Base-by-base conservation (phyloP, 176 grass and related monocot species). In the Triticum urartu region DNA sequence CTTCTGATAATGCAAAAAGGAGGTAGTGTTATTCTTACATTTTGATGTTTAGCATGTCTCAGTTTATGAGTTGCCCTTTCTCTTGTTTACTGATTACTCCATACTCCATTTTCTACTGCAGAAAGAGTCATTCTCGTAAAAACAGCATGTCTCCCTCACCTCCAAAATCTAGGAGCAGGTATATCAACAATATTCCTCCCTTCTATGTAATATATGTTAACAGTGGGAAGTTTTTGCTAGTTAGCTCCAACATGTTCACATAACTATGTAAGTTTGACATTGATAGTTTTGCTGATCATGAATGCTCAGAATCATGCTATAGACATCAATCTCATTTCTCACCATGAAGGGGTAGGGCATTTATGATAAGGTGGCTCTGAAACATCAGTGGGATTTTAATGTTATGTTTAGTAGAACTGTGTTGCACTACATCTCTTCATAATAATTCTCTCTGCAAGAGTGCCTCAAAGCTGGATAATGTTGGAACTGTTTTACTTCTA, bases 131-230 rank as follows among this genome's bases (percentile, higher is more conserved):
- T 78, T 95, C 86, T 2, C 62, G 7, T 58, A 91, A 79, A 87
- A 80, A 75, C 21, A 91, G 86, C 70, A 77, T 81, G 59, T 95
- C 93, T 21, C 93, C 91, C 15, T 95, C 91, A 76, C 91, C 93
- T 60, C 85, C 84, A 84, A 92, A 87, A 81, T 92, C 91, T 79
- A 92, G 84, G 85, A 89, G 72, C 81, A 92, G 93, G 93, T 95
- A 91, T 64, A 17, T 67, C 11, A 81, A 34, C 11, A 81, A 34
- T 91, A 59, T 47, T 65, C 18, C 45, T 11, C 14, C 33, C 24
- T 45, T 79, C 43, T 79, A 10, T 66, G 38, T 39, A 79, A 34
- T 84, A 42, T n/a, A 17, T 21, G 40, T 38, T 86, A 34, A 83
- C 32, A 42, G 6, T 85, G 50, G 82, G 79, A 75, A 63, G 47